Base-by-base conservation (phyloP, 768 basidiomycete genomes). In the Rhodotorula diobovata region DNA sequence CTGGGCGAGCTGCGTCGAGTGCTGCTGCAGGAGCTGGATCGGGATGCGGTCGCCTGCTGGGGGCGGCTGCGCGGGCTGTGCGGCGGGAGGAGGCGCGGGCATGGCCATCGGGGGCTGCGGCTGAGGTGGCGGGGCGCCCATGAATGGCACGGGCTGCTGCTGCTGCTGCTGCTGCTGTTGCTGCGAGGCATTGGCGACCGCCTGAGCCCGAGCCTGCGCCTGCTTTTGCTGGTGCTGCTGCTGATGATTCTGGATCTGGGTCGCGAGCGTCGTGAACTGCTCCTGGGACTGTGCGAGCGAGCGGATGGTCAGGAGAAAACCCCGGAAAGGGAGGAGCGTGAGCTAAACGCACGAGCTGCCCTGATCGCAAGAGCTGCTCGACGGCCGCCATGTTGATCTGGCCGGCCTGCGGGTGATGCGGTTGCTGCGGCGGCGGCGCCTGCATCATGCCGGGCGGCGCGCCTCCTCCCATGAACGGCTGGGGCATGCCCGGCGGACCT, bases 311-410 rank as follows among this genome's bases (percentile, higher is more conserved):
- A 46, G 28, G 15, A 28, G 43, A 16, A 21, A 43, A 11, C 34
- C n/a, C n/a, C n/a, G n/a, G 30, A 14, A 30, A 12, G 10, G 43
- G 56, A 48, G n/a, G n/a, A 7, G 34, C n/a, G n/a, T n/a, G n/a
- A n/a, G n/a, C n/a, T n/a, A 5, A 2, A 37, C 63, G 41, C 12
- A 69, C 71, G 43, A 72, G 60, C 37, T 73, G 61, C 0, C 64
- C 67, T 8, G 63, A 66, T 39, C 57, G 55, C 53, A 72, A 46
- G 20, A 72, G 41, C 30, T 72, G 67, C 59, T 72, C 66, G 10
- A 72, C 56, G 46, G 71, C 67, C 18, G 67, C 64, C 54, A 68
- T 63, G 48, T 66, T 69, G 39, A 68, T 41, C 67, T 41, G 62
- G 14, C 39, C 58, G 16, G 58, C 39, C 14, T 21, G 12, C 28